Percentiles rank a stretch among this genome's conserved stretches.
Evolutionary conservation across 305 asterid genomes (phyloP).

Genomic region (Fraxinus dipetala): DNA sequence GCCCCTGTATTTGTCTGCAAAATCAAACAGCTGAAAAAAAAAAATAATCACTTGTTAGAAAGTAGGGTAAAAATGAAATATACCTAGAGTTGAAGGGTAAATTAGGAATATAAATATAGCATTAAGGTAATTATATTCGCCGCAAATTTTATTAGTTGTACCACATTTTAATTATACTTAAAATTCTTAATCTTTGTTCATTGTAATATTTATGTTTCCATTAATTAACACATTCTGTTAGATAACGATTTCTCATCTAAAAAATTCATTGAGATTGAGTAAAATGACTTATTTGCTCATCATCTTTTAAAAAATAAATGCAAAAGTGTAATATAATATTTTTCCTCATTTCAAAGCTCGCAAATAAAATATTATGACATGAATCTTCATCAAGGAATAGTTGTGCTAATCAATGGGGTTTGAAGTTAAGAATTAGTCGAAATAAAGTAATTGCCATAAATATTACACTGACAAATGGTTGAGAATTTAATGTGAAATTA

Average conservation of each 20-base stretch:
- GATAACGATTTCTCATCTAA: not conserved
- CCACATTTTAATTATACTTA: not conserved
- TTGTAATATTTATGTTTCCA: too few species aligned
- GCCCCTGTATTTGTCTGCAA: conserved; percentile 97
- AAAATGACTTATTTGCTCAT: not conserved
- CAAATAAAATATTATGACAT: too few species aligned
- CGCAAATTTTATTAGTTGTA: not conserved
- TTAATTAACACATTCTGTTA: too few species aligned
- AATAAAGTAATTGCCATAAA: too few species aligned
- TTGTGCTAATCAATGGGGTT: too few species aligned
- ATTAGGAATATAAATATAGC: conserved; percentile 1
- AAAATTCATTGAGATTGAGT: not conserved
- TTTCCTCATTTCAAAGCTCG: too few species aligned
- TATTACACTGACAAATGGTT: too few species aligned
- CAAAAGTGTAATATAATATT: not conserved
- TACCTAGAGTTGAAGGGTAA: conserved; percentile 17
- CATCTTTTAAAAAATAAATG: not conserved
- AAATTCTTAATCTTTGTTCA: not conserved
- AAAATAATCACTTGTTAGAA: not conserved
- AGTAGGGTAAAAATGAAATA: not conserved
- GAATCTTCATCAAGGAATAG: too few species aligned
- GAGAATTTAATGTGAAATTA: too few species aligned
- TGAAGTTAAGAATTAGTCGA: too few species aligned
- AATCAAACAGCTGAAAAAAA: conserved; percentile 75
- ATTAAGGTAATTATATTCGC: not conserved